Evolutionary conservation across 768 basidiomycete genomes (phyloP), one percentile per base, ranked within the genome.

Genomic region (Dendrothele bispora): DNA sequence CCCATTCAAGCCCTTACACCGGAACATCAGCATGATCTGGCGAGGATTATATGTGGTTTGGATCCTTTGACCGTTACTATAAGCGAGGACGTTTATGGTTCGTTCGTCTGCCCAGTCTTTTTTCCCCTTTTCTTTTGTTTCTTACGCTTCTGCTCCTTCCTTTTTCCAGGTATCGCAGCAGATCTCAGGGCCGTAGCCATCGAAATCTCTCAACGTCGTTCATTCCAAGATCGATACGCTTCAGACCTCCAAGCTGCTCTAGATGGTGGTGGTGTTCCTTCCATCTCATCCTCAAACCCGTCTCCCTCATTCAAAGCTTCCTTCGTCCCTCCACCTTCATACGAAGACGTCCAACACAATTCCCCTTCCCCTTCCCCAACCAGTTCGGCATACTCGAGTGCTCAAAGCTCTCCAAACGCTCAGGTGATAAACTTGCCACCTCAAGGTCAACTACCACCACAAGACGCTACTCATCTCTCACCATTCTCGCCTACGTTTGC

Each of bases 101-200:
- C n/a, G n/a, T n/a, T n/a, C n/a, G n/a, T n/a, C n/a, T n/a, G n/a
- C n/a, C n/a, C n/a, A n/a, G n/a, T n/a, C n/a, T n/a, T n/a, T n/a
- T n/a, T n/a, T n/a, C n/a, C n/a, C n/a, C n/a, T n/a, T n/a, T n/a
- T n/a, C n/a, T n/a, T n/a, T n/a, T n/a, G n/a, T n/a, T n/a, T n/a
- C n/a, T n/a, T n/a, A n/a, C n/a, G n/a, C n/a, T n/a, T n/a, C n/a
- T n/a, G n/a, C n/a, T 55, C 68, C 0, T 78, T 81, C 0, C 24
- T 64, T n/a, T n/a, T n/a, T n/a, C n/a, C n/a, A n/a, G 82, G 84
- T 0, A 80, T 91, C 39, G 80, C 91, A 1, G 87, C 88, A 0
- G 88, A 92, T 61, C 65, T 94, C n/a, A 78, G 89, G 14, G 86
- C 87, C 0, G 86, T 94, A 0, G 87, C 89, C 0, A 90, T 94